Conservation (phyloP, 1,139 yeast genomes). For the Pneumocystis carinii region DNA sequence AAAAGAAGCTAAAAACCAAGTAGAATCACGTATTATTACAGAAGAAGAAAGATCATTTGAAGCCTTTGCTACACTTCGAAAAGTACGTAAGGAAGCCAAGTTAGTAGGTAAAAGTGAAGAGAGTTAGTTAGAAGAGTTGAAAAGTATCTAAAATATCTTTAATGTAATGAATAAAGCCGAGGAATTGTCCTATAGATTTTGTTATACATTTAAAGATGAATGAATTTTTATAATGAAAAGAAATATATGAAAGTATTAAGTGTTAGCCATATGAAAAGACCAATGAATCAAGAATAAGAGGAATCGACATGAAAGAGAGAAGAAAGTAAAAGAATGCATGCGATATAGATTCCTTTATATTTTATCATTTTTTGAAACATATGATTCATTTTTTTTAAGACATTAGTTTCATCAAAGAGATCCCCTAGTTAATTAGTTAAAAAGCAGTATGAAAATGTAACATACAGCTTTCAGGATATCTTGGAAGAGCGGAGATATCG, state of each 20-base stretch:
- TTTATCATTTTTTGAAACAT: neutral
- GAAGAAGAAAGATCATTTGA: constrained; percentile 49
- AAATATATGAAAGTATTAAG: too few species aligned
- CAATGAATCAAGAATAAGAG: neutral
- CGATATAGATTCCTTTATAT: neutral
- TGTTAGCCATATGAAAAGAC: neutral
- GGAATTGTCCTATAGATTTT: neutral
- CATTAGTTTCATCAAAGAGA: neutral
- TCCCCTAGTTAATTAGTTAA: neutral
- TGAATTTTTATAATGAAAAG: neutral
- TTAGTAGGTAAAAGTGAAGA: constrained; percentile 92
- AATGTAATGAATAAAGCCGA: neutral
- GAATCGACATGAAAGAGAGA: neutral
- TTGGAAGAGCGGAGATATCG: neutral
- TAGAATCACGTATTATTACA: constrained; percentile 83
- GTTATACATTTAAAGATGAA: neutral
- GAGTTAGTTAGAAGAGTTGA: constrained; percentile 12
- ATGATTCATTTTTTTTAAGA: neutral
- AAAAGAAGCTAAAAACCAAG: constrained; percentile 57
- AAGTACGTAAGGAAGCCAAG: constrained; percentile 87
- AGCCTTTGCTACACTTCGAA: constrained; percentile 91
- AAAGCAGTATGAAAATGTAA: neutral
- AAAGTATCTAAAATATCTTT: neutral
- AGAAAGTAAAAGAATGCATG: neutral
- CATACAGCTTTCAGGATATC: neutral